phyloP scores from a whole-genome alignment of 257 asterid species.

The Gardenia jasminoides region DNA sequence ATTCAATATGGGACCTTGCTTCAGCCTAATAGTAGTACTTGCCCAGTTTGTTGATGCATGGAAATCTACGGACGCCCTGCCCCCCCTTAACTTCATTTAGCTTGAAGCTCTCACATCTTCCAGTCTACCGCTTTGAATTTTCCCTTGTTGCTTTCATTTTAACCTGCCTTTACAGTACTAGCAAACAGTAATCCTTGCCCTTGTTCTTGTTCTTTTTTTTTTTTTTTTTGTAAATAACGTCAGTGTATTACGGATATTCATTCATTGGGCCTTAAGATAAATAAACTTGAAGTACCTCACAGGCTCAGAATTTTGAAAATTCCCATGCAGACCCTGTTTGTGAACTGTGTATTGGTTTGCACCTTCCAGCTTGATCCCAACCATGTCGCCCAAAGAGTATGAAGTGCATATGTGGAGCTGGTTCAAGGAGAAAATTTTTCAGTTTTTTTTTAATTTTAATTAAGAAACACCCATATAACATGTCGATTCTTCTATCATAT shows the following conservation, averaged over 20 bases:
- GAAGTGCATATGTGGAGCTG: neutral
- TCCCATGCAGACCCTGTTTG: no score
- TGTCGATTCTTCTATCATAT: neutral
- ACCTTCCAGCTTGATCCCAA: no score
- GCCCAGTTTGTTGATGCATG: neutral
- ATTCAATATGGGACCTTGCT: neutral
- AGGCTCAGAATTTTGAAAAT: no score
- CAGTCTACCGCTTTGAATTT: no score
- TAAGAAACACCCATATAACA: neutral
- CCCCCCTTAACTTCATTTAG: neutral
- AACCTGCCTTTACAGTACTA: no score
- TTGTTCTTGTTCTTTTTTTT: neutral
- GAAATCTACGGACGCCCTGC: neutral
- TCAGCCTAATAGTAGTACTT: neutral
- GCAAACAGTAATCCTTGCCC: no score
- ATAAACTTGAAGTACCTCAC: no score
- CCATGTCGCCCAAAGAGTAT: no score
- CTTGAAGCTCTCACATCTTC: neutral
- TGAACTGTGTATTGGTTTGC: no score
- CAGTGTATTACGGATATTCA: neutral
- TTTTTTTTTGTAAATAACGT: no score
- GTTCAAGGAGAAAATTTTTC: neutral
- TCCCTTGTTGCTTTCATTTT: neutral
- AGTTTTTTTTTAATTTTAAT: no score
- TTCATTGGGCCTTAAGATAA: neutral